Conservation (phyloP, 2,329 filamentous ascomycete species). For the Colletotrichum nymphaeae region DNA sequence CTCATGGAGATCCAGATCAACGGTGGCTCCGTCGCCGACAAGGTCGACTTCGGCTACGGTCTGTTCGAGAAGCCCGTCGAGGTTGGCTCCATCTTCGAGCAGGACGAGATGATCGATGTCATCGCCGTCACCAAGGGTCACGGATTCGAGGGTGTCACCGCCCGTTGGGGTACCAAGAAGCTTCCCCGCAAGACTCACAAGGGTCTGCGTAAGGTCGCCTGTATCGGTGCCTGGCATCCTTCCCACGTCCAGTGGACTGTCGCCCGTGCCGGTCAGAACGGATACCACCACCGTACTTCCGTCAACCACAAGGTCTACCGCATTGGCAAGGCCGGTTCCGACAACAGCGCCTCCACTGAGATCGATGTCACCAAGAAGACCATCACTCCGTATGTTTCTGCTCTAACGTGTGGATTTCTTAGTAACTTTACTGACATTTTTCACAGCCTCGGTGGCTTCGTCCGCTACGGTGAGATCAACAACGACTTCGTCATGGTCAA, state of each 20-base stretch:
- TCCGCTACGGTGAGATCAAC: slow-evolving; percentile 99
- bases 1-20: slow-evolving; percentile 99
- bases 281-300: slow-evolving; percentile 99
- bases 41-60: slow-evolving; percentile 94
- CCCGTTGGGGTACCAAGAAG: slow-evolving; percentile 99
- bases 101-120: slow-evolving; percentile 99
- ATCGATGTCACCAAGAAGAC: slow-evolving; percentile 99
- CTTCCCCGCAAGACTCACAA: slow-evolving; percentile 99
- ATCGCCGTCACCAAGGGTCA: slow-evolving; percentile 99
- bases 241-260: slow-evolving; percentile 99
- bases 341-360: slow-evolving; percentile 93
- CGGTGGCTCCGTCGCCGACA: slow-evolving; percentile 94
- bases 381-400: slow-evolving; percentile 92
- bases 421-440: slow-evolving; percentile 46
- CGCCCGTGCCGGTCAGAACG: slow-evolving; percentile 98
- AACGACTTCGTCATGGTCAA: slow-evolving; percentile 99
- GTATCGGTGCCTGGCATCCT: slow-evolving; percentile 99
- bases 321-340: slow-evolving; percentile 91
- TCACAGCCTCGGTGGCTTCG: slow-evolving; percentile 94
- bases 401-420: background rate
- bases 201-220: slow-evolving; percentile 99
- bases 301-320: slow-evolving; percentile 99
- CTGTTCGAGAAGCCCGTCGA: slow-evolving; percentile 99
- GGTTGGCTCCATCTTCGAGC: slow-evolving; percentile 95
- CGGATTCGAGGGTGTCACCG: slow-evolving; percentile 97